Percentiles rank a stretch among this genome's conserved stretches.
Conservation (phyloP, 2,329 filamentous ascomycete species). For the Hypoxylon sp. region DNA sequence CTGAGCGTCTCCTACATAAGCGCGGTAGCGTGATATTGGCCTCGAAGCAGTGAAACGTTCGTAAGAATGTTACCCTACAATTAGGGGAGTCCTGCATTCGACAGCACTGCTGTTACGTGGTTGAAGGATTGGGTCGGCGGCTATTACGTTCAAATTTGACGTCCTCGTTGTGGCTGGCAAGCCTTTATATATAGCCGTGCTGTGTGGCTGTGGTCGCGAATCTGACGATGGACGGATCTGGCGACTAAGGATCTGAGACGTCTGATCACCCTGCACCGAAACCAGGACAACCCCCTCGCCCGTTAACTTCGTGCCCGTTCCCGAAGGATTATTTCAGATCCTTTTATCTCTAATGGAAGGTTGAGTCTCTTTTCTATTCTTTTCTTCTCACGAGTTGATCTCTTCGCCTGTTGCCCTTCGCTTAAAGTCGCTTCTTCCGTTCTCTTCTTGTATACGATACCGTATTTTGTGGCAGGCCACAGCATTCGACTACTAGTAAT, state of each 20-base stretch:
- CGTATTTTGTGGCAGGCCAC: constrained; percentile 47
- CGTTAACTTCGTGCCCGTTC: constrained; percentile 8
- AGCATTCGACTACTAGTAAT: constrained; percentile 30
- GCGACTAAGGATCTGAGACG: constrained; percentile 32
- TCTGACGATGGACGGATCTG: constrained; percentile 24
- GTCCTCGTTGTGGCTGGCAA: constrained; percentile 14
- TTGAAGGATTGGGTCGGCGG: background rate
- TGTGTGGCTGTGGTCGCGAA: constrained; percentile 19
- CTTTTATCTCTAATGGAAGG: constrained; percentile 26
- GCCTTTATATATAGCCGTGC: background rate
- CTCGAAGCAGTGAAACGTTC: background rate
- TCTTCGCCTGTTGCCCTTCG: constrained; percentile 36
- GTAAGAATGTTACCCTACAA: background rate
- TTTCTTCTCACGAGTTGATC: constrained; percentile 41
- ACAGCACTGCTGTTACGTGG: background rate
- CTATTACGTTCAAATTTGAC: background rate
- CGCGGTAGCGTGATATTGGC: background rate
- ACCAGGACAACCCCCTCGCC: constrained; percentile 17
- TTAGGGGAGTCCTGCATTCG: background rate
- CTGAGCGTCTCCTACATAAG: background rate
- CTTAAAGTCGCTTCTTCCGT: constrained; percentile 39
- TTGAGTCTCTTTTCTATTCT: constrained; percentile 23
- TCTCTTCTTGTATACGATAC: constrained; percentile 33
- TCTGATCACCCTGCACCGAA: constrained; percentile 34
- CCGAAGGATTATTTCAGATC: constrained; percentile 27